These are phyloP conservation scores for Globisporangium emineosum DNA, from an alignment of 352 stramenopile species.

Conservation along the genomic window DNA sequence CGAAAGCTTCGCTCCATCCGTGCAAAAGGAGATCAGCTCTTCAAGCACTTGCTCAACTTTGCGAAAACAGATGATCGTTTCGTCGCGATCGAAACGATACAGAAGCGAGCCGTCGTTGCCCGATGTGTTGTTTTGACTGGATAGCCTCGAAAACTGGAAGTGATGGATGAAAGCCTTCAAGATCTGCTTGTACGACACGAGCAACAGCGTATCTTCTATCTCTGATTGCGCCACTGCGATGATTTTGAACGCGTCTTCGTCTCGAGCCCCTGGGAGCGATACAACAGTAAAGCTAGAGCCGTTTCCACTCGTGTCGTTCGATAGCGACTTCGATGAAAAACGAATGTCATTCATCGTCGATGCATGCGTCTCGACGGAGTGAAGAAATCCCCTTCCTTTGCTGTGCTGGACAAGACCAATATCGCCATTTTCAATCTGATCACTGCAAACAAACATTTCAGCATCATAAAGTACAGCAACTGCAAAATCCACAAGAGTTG, in stretches of 20 bases:
- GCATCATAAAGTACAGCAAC: background rate
- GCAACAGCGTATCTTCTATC: conserved; percentile 53
- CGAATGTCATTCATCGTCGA: conserved; percentile 65
- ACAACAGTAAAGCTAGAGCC: conserved; percentile 44
- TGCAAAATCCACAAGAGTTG: background rate
- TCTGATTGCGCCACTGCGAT: conserved; percentile 40
- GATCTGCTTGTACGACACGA: conserved; percentile 55
- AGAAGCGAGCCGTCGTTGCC: conserved; percentile 12
- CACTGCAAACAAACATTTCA: conserved; percentile 19
- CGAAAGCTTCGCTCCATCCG: conserved; percentile 25
- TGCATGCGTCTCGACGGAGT: conserved; percentile 63
- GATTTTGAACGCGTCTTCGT: conserved; percentile 75
- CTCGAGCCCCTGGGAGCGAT: conserved; percentile 41
- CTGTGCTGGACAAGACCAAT: conserved; percentile 61
- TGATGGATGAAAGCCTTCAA: conserved; percentile 34
- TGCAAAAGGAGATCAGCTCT: conserved; percentile 51
- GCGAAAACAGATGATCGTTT: conserved; percentile 31
- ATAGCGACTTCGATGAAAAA: conserved; percentile 51
- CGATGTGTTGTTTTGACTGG: conserved; percentile 1
- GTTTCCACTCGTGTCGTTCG: conserved; percentile 19
- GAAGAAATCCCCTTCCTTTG: conserved; percentile 47
- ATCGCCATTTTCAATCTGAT: conserved; percentile 44
- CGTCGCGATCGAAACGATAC: conserved; percentile 32
- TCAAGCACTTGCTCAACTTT: conserved; percentile 38
- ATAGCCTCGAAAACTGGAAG: conserved; percentile 22